phyloP scores from a whole-genome alignment of 352 stramenopile species.

The Phytophthora boehmeriae region DNA sequence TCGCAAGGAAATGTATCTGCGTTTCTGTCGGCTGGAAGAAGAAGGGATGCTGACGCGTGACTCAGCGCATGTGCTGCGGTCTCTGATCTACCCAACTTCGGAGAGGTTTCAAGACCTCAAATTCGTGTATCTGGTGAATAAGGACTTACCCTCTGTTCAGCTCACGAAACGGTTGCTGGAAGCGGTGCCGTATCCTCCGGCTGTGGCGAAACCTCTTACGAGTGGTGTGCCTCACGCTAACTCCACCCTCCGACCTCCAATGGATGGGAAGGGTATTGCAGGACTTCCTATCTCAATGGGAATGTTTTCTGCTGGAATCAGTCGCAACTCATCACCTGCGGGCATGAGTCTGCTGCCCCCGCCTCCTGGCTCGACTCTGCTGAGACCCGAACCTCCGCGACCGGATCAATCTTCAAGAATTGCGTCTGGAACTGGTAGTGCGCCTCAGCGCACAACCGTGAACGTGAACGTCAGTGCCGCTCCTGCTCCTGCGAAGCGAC shows the following conservation, averaged over 20 bases:
- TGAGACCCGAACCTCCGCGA: slow-evolving; percentile 32
- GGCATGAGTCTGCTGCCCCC: slow-evolving; percentile 35
- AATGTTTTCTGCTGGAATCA: slow-evolving; percentile 39
- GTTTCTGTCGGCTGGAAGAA: slow-evolving; percentile 81
- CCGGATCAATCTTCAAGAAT: slow-evolving; percentile 40
- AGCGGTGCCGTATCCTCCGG: slow-evolving; percentile 54
- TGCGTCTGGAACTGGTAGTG: slow-evolving; percentile 27
- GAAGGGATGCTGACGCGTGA: slow-evolving; percentile 71
- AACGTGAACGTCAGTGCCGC: slow-evolving; percentile 2
- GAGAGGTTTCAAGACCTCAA: slow-evolving; percentile 87
- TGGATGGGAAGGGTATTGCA: slow-evolving; percentile 17
- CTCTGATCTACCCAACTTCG: slow-evolving; percentile 84
- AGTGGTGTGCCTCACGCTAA: slow-evolving; percentile 30
- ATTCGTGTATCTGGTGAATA: slow-evolving; percentile 90
- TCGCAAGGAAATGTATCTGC: slow-evolving; percentile 88
- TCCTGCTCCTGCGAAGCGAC: slow-evolving; percentile 27
- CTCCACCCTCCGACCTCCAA: slow-evolving; percentile 21
- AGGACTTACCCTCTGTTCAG: slow-evolving; percentile 71
- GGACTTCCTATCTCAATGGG: slow-evolving; percentile 39
- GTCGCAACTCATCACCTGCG: slow-evolving; percentile 30
- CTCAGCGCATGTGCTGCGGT: slow-evolving; percentile 71
- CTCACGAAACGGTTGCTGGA: slow-evolving; percentile 83
- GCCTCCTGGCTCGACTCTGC: slow-evolving; percentile 31
- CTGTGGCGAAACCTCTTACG: slow-evolving; percentile 37
- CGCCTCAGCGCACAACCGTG: slow-evolving; percentile 11